phyloP scores from a whole-genome alignment of 176 grass and related monocot genomes.

The Typha latifolia region DNA sequence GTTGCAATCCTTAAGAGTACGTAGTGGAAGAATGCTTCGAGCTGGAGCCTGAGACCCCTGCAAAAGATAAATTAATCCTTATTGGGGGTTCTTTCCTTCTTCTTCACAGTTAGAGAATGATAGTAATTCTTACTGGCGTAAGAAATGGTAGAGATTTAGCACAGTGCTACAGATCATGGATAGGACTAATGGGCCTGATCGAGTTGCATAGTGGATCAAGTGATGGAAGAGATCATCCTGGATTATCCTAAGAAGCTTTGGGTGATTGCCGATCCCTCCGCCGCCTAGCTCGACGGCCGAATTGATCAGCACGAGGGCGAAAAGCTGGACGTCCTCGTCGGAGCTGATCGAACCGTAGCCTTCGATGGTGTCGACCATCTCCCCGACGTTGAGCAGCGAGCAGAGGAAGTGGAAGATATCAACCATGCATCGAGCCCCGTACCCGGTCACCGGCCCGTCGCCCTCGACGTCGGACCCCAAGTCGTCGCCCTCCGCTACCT shows the following conservation, averaged over 20 bases:
- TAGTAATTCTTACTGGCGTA: conserved; percentile 37
- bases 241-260: conserved; percentile 60
- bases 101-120: neutral
- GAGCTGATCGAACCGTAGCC: conserved; percentile 47
- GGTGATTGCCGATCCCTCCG: conserved; percentile 66
- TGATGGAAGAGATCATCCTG: conserved; percentile 87
- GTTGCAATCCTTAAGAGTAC: conserved; percentile 51
- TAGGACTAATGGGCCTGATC: conserved; percentile 61
- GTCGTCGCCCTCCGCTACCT: neutral
- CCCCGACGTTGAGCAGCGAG: conserved; percentile 50
- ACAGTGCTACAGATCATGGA: conserved; percentile 97
- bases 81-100: neutral
- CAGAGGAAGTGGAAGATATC: conserved; percentile 86
- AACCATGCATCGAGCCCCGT: conserved; percentile 73
- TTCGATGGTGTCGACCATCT: conserved; percentile 38
- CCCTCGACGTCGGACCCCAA: conserved; percentile 3
- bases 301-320: conserved; percentile 87
- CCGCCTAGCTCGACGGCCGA: conserved; percentile 70
- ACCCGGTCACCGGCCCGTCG: conserved; percentile 20
- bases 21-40: conserved; percentile 79
- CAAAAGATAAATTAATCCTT: neutral
- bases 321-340: conserved; percentile 81
- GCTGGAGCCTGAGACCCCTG: conserved; percentile 76
- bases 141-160: conserved; percentile 80
- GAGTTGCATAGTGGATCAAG: conserved; percentile 49